Percentiles rank a stretch among this genome's conserved stretches.
Evolutionary conservation across 805 yeast genomes (phyloP).

Genomic region (Schwanniomyces vanrijiae): DNA sequence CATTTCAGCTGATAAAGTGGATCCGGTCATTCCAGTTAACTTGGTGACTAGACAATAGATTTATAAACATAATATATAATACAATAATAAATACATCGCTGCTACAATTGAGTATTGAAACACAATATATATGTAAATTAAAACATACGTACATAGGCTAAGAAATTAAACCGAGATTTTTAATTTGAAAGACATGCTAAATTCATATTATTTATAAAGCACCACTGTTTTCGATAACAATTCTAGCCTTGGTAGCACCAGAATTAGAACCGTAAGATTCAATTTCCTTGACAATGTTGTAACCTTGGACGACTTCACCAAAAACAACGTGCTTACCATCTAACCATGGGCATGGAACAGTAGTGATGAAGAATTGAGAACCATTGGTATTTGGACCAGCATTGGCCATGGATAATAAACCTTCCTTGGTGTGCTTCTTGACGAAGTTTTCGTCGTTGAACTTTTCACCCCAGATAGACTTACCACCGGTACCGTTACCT

Average conservation of each 20-base stretch:
- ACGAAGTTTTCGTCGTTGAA: slow-evolving; percentile 68
- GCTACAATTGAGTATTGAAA: not conserved
- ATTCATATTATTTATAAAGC: slow-evolving; percentile 35
- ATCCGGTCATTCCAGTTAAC: too few species aligned
- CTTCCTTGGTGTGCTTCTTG: slow-evolving; percentile 75
- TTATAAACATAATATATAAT: too few species aligned
- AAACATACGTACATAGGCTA: not conserved
- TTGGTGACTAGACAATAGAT: not conserved
- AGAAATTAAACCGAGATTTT: not conserved
- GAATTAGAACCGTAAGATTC: slow-evolving; percentile 65
- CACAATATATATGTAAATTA: not conserved
- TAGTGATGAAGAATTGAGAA: slow-evolving; percentile 86
- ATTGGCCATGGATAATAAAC: slow-evolving; percentile 88
- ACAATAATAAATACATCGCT: not conserved
- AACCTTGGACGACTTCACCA: slow-evolving; percentile 73
- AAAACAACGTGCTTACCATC: slow-evolving; percentile 79
- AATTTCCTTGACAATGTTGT: slow-evolving; percentile 55
- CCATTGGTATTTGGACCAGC: slow-evolving; percentile 94
- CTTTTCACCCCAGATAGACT: slow-evolving; percentile 74
- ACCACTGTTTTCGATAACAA: slow-evolving; percentile 64
- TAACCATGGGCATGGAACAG: slow-evolving; percentile 75
- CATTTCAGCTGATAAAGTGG: too few species aligned
- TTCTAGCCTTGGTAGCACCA: slow-evolving; percentile 65
- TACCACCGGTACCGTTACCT: slow-evolving; percentile 93
- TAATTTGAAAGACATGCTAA: not conserved